These are phyloP conservation scores for Meredithiella fracta DNA, from an alignment of 2,329 filamentous ascomycete genomes.

Conservation along the genomic window DNA sequence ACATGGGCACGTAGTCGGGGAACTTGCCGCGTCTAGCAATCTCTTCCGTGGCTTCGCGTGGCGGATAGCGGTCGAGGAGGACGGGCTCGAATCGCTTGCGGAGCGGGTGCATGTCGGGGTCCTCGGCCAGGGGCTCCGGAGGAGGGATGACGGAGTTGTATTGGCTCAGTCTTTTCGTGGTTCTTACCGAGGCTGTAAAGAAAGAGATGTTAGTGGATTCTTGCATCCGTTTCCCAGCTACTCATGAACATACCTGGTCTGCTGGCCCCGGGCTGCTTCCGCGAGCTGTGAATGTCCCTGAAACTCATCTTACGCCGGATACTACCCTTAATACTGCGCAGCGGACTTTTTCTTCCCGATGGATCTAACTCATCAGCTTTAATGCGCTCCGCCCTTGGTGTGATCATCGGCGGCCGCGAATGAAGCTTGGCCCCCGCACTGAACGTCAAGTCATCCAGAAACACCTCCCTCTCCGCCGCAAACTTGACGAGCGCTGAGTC, in stretches of 20 bases:
- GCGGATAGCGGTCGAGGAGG: constrained; percentile 85
- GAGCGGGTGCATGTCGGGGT: constrained; percentile 88
- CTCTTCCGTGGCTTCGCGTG: constrained; percentile 67
- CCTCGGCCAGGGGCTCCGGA: constrained; percentile 75
- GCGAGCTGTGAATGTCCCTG: constrained; percentile 86
- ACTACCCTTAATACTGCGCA: constrained; percentile 57
- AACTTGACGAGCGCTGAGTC: constrained; percentile 89
- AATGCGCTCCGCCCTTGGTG: constrained; percentile 68
- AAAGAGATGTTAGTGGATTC: background rate
- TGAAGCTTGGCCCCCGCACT: constrained; percentile 66
- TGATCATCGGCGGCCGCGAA: constrained; percentile 52
- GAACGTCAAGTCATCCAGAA: constrained; percentile 81
- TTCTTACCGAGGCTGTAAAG: constrained; percentile 44
- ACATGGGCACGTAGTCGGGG: constrained; percentile 97
- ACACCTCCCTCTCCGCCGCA: constrained; percentile 83
- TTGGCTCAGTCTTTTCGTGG: constrained; percentile 77
- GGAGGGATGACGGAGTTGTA: constrained; percentile 96
- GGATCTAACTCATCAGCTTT: constrained; percentile 50
- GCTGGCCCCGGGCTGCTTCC: constrained; percentile 62
- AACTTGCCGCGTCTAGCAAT: constrained; percentile 66
- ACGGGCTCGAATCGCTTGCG: constrained; percentile 90
- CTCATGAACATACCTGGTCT: constrained; percentile 52
- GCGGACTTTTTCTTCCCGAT: constrained; percentile 36
- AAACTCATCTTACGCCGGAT: constrained; percentile 85
- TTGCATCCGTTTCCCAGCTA: too few species aligned